phyloP scores from a whole-genome alignment of 192 early-diverging fungal species.

The Coemansia sp. region DNA sequence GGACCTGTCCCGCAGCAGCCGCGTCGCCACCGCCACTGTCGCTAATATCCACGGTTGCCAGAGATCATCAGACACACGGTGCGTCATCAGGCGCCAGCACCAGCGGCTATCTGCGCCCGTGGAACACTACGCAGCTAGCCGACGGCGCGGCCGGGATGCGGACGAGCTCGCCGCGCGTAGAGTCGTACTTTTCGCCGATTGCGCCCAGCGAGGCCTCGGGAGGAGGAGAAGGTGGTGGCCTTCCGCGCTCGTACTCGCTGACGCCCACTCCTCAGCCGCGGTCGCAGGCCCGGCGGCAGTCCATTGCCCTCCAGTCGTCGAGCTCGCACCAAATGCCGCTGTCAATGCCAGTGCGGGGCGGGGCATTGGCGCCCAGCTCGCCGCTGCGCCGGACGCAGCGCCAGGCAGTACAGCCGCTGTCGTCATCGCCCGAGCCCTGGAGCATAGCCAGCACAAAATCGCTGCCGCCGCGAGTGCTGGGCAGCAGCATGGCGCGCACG shows the following conservation, averaged over 20 bases:
- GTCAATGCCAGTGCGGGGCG: conserved; percentile 7
- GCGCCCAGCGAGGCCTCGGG: conserved; percentile 4
- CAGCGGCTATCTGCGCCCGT: not conserved
- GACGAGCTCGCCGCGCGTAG: no score
- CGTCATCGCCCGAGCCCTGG: conserved; percentile 2
- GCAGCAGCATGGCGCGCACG: not conserved
- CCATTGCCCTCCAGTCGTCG: conserved; percentile 40
- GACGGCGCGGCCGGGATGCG: no score
- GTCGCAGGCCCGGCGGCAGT: conserved; percentile 27
- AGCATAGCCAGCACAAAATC: conserved; percentile 31
- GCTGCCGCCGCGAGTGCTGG: no score
- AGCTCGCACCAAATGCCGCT: conserved; percentile 20
- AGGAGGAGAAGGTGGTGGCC: not conserved
- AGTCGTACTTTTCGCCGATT: conserved; percentile 9
- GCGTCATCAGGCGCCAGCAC: not conserved
- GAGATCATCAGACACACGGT: not conserved
- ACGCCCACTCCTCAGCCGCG: conserved; percentile 8
- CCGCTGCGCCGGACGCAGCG: not conserved
- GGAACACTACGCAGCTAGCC: no score
- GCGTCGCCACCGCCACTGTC: not conserved
- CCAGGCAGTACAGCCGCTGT: conserved; percentile 4
- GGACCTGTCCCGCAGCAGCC: no score
- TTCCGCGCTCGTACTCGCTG: not conserved
- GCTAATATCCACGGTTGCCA: not conserved
- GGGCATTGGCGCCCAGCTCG: not conserved